Percentiles rank a stretch among this genome's conserved stretches.
phyloP scores from a whole-genome alignment of 768 basidiomycete species.

The Tricholomella constricta region DNA sequence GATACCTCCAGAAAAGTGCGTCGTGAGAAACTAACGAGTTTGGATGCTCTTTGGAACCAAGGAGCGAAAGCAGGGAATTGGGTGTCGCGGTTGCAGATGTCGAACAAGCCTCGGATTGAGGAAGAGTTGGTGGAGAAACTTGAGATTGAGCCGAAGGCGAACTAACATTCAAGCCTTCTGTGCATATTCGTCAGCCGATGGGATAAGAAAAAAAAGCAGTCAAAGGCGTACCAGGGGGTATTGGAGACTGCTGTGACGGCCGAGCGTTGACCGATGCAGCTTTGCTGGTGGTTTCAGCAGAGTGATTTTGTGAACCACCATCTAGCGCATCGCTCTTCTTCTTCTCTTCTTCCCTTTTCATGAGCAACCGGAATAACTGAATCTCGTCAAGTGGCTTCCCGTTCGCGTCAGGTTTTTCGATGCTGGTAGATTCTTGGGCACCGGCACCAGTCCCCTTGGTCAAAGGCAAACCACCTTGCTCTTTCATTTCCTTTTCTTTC shows the following conservation, averaged over 20 bases:
- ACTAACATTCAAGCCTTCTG: not conserved
- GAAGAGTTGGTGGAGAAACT: not conserved
- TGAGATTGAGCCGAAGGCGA: slow-evolving; percentile 2
- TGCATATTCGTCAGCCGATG: not conserved
- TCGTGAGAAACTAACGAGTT: not conserved
- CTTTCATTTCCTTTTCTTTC: slow-evolving; percentile 72
- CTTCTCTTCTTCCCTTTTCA: slow-evolving; percentile 73
- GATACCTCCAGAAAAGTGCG: not conserved
- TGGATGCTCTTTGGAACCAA: slow-evolving; percentile 10
- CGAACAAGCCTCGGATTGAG: slow-evolving; percentile 11
- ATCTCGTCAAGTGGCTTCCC: slow-evolving; percentile 73
- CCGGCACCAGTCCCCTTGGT: not conserved
- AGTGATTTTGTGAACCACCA: slow-evolving; percentile 1
- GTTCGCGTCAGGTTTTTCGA: slow-evolving; percentile 21
- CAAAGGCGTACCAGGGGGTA: not conserved
- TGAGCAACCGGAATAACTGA: slow-evolving; percentile 79
- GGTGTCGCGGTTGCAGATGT: not conserved
- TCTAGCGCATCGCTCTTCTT: slow-evolving; percentile 32
- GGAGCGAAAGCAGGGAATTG: slow-evolving; percentile 9
- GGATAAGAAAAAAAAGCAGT: not conserved
- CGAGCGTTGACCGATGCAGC: not conserved
- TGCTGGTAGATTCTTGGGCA: slow-evolving; percentile 9
- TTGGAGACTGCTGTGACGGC: not conserved
- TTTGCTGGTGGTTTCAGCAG: not conserved
- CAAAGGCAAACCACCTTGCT: slow-evolving; percentile 34